A percentile compares a stretch with the other conserved stretches of the same genome.
Evolutionary conservation across 2,329 filamentous ascomycete species (phyloP).

Genomic region (Xylaria sp.): DNA sequence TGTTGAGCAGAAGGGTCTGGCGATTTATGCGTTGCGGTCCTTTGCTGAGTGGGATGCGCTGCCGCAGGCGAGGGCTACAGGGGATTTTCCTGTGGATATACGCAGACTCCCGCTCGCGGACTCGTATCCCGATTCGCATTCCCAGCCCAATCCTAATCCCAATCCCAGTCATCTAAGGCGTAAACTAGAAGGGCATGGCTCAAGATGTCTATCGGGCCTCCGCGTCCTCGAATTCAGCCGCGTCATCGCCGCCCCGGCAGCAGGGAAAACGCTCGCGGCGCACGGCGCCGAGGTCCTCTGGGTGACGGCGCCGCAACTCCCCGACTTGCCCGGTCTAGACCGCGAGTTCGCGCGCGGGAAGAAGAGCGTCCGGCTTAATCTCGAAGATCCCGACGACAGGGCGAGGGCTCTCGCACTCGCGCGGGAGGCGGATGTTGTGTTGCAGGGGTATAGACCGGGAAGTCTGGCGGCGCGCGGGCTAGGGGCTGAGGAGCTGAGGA

Average conservation of each 20-base stretch:
- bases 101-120: conserved; percentile 41
- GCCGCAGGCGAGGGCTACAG: conserved; percentile 58
- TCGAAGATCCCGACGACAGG: conserved; percentile 40
- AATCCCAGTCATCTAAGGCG: conserved; percentile 35
- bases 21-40: conserved; percentile 62
- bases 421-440: conserved; percentile 54
- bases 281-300: conserved; percentile 56
- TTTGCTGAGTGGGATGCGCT: conserved; percentile 63
- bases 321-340: conserved; percentile 51
- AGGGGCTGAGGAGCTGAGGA: neutral
- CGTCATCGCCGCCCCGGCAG: conserved; percentile 54
- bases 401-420: conserved; percentile 48
- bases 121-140: conserved; percentile 4
- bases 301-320: conserved; percentile 52
- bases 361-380: conserved; percentile 45
- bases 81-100: conserved; percentile 59
- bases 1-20: conserved; percentile 52
- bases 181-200: conserved; percentile 46
- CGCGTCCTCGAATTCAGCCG: conserved; percentile 50
- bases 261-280: conserved; percentile 52
- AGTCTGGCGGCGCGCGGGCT: conserved; percentile 57
- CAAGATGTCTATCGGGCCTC: conserved; percentile 49
- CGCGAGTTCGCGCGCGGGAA: conserved; percentile 53
- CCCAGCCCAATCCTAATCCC: conserved; percentile 43
- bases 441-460: conserved; percentile 60